Base-by-base conservation (phyloP, 495 filamentous ascomycete species). In the Penicillium atrosanguineum region DNA sequence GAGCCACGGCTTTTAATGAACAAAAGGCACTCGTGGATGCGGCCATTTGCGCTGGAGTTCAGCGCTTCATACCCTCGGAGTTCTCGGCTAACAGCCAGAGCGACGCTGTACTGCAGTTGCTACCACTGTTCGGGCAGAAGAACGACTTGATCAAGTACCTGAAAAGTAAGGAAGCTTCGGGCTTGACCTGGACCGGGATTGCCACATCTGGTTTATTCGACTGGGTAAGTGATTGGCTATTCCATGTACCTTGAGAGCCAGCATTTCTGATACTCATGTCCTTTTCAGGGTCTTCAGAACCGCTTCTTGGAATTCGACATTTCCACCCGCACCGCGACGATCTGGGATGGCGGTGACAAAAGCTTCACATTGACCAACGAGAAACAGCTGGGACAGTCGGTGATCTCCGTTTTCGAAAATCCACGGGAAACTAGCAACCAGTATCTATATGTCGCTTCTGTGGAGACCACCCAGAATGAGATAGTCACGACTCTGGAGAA, bases 151-250 rank as follows among this genome's bases (percentile, higher is more conserved):
- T 76, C 3, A 65, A 77, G 15, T 78, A 81, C 51, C 63, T 83
- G 23, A 64, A 72, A 57, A 60, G 48, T 11, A 77, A 76, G 50
- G 68, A 79, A 50, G 46, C 50, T 5, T 57, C 67, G 3, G 59
- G 63, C 2, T 61, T 84, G 36, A 69, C 59, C 41, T 83, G 80
- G 81, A 81, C 72, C 14, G 71, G 62, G 19, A 55, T 84, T 36
- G 69, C 75, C 4, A 71, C 72, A 19, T 77, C 78, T 3, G 67
- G 69, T 12, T 72, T 83, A 58, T 75, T 84, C 48, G 80, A 82
- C 59, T 77, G 75, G 76, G 71, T 72, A 61, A 42, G 58, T 60
- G 20, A 31, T 34, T 34, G 9, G 1, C 31, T 11, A 14, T 5
- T 14, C 11, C 31, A 14, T 34, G 31, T 1, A 34, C 12, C 3